Base-by-base conservation (phyloP, 805 yeast genomes). In the Pachysolen tannophilus region DNA sequence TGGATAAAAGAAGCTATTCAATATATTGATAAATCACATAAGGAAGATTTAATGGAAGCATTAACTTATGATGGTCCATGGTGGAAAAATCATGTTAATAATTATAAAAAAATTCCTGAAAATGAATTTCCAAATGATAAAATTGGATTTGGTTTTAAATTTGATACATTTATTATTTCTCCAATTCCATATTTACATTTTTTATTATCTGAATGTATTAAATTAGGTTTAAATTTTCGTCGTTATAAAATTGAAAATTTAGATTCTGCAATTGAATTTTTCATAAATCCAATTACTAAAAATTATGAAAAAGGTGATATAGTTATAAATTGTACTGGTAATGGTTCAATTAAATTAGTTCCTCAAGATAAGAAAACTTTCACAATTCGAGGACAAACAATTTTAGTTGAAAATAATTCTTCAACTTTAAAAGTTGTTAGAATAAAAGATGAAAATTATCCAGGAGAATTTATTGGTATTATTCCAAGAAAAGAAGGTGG, bases 401-500 rank as follows among this genome's bases (percentile, higher is more conserved):
- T 75, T 5, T 63, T 72, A 20, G 70, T 73, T 9, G 58, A 69
- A 28, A 76, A 75, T 48, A 61, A 56, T 28, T 35, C 57, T 39
- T 49, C 56, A 42, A 49, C 45, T 43, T 56, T 71, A 58, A 44
- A 60, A 14, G 47, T 52, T 23, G 53, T 56, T 10, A 53, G 57
- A 3, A 41, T 46, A 18, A 33, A 32, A 13, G 51, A 50, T 5
- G 42, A 50, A 1, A 50, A 50, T 1, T 46, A 50, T 43, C 60
- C 62, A 0, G 58, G 58, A 32, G 86, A 80, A 44, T 49, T 59
- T 29, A 56, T 78, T 20, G 78, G 79, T 47, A 58, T 75, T 20
- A 72, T 80, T 62, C 86, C 86, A n/a, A 55, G 86, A 37, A 72
- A 70, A 40, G 86, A 80, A 55, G 85, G 86, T n/a, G 83, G 82